These are phyloP conservation scores for Yarrowia osloensis DNA, from an alignment of 805 yeast species.

Conservation along the genomic window DNA sequence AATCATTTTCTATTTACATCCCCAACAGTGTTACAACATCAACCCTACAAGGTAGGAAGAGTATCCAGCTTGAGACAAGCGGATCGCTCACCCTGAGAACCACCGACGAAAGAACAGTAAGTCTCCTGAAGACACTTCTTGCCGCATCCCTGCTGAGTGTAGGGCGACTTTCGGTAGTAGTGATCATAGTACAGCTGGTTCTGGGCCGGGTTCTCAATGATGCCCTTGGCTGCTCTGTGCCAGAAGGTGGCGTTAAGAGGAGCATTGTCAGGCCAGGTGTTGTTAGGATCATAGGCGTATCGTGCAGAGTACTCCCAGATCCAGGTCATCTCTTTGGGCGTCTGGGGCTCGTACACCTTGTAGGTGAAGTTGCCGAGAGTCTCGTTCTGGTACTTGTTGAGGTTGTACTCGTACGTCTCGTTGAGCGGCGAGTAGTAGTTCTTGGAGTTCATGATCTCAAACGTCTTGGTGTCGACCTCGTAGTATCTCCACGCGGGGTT, in stretches of 20 bases:
- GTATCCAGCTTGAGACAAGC: background rate
- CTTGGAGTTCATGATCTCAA: slow-evolving; percentile 59
- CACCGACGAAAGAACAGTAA: background rate
- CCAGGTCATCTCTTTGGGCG: slow-evolving; percentile 50
- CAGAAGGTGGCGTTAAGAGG: slow-evolving; percentile 71
- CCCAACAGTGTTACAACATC: no score
- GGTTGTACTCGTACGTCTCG: slow-evolving; percentile 46
- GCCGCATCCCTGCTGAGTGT: background rate
- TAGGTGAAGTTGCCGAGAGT: background rate
- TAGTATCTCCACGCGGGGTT: slow-evolving; percentile 77
- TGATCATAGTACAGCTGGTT: background rate
- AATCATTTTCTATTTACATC: background rate
- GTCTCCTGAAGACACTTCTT: background rate
- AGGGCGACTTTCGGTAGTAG: slow-evolving; percentile 17
- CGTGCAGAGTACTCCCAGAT: slow-evolving; percentile 53
- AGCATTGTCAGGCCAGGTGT: slow-evolving; percentile 59
- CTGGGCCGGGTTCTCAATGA: background rate
- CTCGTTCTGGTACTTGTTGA: background rate
- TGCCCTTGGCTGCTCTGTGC: slow-evolving; percentile 44
- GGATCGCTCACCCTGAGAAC: background rate
- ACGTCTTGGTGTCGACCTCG: slow-evolving; percentile 62
- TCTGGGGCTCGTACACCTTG: slow-evolving; percentile 32
- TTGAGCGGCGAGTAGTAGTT: slow-evolving; percentile 62
- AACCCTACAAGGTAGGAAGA: background rate
- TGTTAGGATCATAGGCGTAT: slow-evolving; percentile 50